Base-by-base conservation (phyloP, 116 monocot species). In the Posidonia oceanica region DNA sequence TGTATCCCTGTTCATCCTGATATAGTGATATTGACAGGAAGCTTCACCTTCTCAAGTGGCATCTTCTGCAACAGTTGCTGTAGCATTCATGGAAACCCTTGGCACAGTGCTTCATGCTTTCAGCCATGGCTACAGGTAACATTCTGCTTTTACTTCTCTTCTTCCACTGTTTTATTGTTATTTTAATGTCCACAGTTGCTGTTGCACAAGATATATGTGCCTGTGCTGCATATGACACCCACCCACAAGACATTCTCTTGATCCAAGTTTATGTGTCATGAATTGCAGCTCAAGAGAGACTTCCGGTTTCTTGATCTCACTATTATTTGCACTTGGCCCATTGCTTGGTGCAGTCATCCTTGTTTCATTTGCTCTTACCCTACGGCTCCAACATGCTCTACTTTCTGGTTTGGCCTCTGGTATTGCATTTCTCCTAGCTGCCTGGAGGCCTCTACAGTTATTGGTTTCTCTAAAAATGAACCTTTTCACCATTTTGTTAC, bases 11-110 rank as follows among this genome's bases (percentile, higher is more conserved):
- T 21, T 54, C 39, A 12, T 57, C n/a, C 38, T 70, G 18, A 7
- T 29, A 29, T 29, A 29, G 12, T 62, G 21, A 10, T 20, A 23
- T 62, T 70, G n/a, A 59, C 78, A 97, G 97, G 97, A 97, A 85
- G 89, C 97, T 1, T 74, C 80, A 72, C 92, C 97, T 68, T 89
- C 97, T 59, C 89, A 97, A 79, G 97, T 97, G 76, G 97, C 97
- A 77, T 92, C 97, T 63, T 86, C 97, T 29, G 97, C 89, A 14
- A 97, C 93, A n/a, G 75, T 97, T 69, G 92, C 97, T 54, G 92
- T 97, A 17, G 92, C 92, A 55, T 92, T 97, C 79, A 97, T 97
- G 97, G 97, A 92, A 82, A 83, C 87, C 15, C 78, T 97, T 36
- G 73, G 97, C 74, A 83, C 89, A 29, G 81, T 89, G 8, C 81